These are phyloP conservation scores for Pythium phragmiticola DNA, from an alignment of 352 stramenopile species.

Conservation along the genomic window DNA sequence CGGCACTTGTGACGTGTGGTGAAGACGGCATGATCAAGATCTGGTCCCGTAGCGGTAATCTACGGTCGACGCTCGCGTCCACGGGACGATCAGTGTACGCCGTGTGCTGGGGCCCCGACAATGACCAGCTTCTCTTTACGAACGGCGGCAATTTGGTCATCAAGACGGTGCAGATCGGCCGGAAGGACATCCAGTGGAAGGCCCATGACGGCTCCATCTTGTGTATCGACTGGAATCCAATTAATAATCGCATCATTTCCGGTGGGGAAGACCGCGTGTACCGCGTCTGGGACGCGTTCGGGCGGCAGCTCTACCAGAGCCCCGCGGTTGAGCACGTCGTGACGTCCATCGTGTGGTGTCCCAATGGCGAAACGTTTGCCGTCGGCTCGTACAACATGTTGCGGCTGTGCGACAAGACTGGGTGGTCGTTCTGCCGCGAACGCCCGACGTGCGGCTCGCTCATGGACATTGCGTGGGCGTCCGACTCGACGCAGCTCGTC, in stretches of 20 bases:
- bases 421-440: slow-evolving; percentile 90
- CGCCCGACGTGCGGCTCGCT: slow-evolving; percentile 80
- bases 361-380: slow-evolving; percentile 89
- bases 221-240: slow-evolving; percentile 92
- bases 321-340: slow-evolving; percentile 84
- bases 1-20: slow-evolving; percentile 85
- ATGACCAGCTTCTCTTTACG: slow-evolving; percentile 89
- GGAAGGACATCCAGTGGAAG: slow-evolving; percentile 89
- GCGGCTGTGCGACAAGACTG: slow-evolving; percentile 91
- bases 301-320: slow-evolving; percentile 89
- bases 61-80: slow-evolving; percentile 85
- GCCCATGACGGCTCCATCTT: slow-evolving; percentile 90
- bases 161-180: slow-evolving; percentile 89
- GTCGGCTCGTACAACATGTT: slow-evolving; percentile 93
- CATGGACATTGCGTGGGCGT: slow-evolving; percentile 87
- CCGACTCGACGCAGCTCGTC: slow-evolving; percentile 90
- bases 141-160: slow-evolving; percentile 89
- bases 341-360: slow-evolving; percentile 90
- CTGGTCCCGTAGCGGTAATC: slow-evolving; percentile 85
- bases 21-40: slow-evolving; percentile 95
- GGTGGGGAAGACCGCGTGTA: slow-evolving; percentile 93
- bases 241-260: slow-evolving; percentile 90
- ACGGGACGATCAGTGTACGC: slow-evolving; percentile 84
- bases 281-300: slow-evolving; percentile 92
- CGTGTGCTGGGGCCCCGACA: slow-evolving; percentile 90